Conservation (phyloP, 2,329 filamentous ascomycete genomes). For the Tolypocladium amazonense region DNA sequence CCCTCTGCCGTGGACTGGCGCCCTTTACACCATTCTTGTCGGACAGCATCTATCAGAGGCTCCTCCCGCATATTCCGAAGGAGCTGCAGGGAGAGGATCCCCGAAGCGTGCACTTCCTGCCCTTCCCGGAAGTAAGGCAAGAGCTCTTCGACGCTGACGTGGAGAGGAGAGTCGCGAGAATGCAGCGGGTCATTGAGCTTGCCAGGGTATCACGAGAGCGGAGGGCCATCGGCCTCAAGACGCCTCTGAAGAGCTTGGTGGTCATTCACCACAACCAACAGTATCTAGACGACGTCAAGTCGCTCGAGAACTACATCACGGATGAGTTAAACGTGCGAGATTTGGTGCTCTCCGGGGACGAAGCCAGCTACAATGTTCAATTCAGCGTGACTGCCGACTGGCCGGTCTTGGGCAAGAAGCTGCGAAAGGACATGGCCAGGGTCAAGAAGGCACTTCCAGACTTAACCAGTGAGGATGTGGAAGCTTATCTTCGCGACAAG, state of each 20-base stretch:
- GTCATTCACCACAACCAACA: slow-evolving; percentile 76
- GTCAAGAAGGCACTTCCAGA: slow-evolving; percentile 83
- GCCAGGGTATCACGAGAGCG: slow-evolving; percentile 79
- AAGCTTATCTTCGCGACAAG: slow-evolving; percentile 62
- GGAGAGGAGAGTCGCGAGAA: slow-evolving; percentile 76
- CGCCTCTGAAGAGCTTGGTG: slow-evolving; percentile 77
- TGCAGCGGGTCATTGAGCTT: slow-evolving; percentile 94
- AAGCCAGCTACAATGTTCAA: slow-evolving; percentile 83
- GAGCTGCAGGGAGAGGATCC: slow-evolving; percentile 58
- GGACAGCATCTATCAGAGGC: slow-evolving; percentile 82
- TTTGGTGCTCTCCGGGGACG: slow-evolving; percentile 73
- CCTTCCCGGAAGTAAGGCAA: slow-evolving; percentile 78
- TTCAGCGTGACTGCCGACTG: slow-evolving; percentile 88
- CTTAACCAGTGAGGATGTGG: slow-evolving; percentile 71
- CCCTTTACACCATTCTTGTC: slow-evolving; percentile 95
- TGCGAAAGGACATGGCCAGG: slow-evolving; percentile 86
- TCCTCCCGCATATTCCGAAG: slow-evolving; percentile 73
- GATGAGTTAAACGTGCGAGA: slow-evolving; percentile 90
- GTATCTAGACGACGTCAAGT: slow-evolving; percentile 79
- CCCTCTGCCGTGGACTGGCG: slow-evolving; percentile 75
- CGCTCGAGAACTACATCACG: slow-evolving; percentile 75
- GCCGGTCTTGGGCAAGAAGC: slow-evolving; percentile 89
- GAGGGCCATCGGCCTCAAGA: slow-evolving; percentile 76
- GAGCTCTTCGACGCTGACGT: slow-evolving; percentile 81
- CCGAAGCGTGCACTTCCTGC: slow-evolving; percentile 84